Base-by-base conservation (phyloP, 805 yeast genomes). In the Ogataea haglerorum region DNA sequence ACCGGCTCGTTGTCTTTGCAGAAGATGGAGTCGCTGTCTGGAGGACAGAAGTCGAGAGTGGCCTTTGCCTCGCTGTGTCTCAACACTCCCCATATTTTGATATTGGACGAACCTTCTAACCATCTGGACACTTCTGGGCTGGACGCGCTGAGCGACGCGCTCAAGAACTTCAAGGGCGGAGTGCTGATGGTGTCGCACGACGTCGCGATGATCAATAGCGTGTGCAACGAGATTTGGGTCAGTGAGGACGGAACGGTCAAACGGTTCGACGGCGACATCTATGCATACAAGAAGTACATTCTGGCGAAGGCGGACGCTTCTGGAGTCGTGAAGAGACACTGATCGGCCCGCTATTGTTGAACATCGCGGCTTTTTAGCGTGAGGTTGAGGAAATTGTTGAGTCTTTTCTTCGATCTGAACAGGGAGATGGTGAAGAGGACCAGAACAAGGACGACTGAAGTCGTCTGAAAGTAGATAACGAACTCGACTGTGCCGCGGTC, bases 41-140 rank as follows among this genome's bases (percentile, higher is more conserved):
- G 98, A 66, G 99, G 99, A 72, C 99, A 93, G 61, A 93, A 93
- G 64, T 89, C 97, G 19, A 80, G 99, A 68, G 99, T 93, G 38
- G 98, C 98, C 0, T 93, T 93, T 68, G 98, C 99, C 7, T 91
- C 96, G 12, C 72, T 93, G 49, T 88, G 97, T 67, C 72, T 93
- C 56, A 76, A 76, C 46, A 83, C 85, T 48, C 99, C 99, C 14
- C 99, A 93, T 62, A 80, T 93, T 31, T 72, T 93, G 56, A 80
- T 93, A 56, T 70, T 93, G 51, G 99, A 93, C 73, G 99, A 93
- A 75, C 99, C 99, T 65, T 86, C 96, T 6, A 93, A 93, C 68
- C 99, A 93, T 68, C 79, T 93, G 75, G 99, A 93, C 83, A 91
- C 96, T 7, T 83, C 95, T 25, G 99, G 97, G 76, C 72, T 93